Base-by-base conservation (phyloP, 257 asterid genomes). In the Fraxinus americana region DNA sequence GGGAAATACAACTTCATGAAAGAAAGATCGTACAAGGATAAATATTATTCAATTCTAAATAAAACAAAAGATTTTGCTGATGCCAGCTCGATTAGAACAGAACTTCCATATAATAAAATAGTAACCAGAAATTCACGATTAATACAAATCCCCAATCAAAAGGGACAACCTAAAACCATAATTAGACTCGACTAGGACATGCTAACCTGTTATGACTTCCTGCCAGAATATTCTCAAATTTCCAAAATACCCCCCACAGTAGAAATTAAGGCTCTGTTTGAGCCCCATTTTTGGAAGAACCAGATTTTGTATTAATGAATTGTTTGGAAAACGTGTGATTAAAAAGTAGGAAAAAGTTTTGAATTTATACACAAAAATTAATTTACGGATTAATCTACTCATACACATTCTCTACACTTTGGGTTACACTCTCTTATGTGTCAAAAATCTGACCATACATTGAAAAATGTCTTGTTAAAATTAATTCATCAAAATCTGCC, bases 211-310 rank as follows among this genome's bases (percentile, higher is more conserved):
- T 59, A 21, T 59, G 29, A 59, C 16, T 59, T 59, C 67, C 27
- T 59, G 67, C 67, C 67, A 59, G 67, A 59, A 59, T 59, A 59
- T n/a, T 59, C 29, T 59, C 67, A 59, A 59, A 59, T 59, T n/a
- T 59, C 16, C 2, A 23, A 59, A 59, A n/a, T 21, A 7, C 67
- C 67, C 67, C 12, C 21, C 29, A 59, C 11, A 9, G 67, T 59
- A 59, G 10, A 59, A 57, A 57, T 11, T n/a, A 4, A 52, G 25
- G 2, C 63, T 0, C 0, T 52, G 63, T 14, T 19, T 52, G 17
- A 43, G 52, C 52, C 52, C 52, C 4, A 43, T 43, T 43, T 43
- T 43, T 43, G 17, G 52, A 3, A 43, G 17, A 11, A 43, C 13
- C 13, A 43, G 1, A 43, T 43, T 43, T 12, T 2, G 17, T 43